Evolutionary conservation across 345 rosid genomes (phyloP).

Genomic region (Excoecaria cochinchinensis): DNA sequence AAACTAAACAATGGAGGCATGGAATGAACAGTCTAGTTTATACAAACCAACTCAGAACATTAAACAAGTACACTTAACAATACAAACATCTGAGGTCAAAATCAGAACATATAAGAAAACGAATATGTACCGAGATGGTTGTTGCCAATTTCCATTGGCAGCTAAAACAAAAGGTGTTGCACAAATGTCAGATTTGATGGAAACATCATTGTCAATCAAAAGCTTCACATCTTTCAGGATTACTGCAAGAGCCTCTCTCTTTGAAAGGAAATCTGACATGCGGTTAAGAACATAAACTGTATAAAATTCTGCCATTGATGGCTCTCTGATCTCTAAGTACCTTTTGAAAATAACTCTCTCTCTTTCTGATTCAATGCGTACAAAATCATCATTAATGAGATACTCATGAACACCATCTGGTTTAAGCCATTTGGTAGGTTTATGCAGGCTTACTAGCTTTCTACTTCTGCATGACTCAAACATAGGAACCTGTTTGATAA

Average conservation of each 20-base stretch:
- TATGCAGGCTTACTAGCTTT: constrained; percentile 61
- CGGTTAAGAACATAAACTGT: constrained; percentile 69
- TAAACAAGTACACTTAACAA: not conserved
- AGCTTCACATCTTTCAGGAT: constrained; percentile 76
- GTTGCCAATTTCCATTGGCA: constrained; percentile 84
- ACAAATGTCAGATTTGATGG: constrained; percentile 58
- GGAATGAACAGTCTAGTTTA: not conserved
- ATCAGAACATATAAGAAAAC: constrained; percentile 5
- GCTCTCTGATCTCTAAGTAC: constrained; percentile 70
- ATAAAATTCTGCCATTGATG: constrained; percentile 73
- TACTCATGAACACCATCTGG: constrained; percentile 75
- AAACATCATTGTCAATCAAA: constrained; percentile 59
- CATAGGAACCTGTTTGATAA: constrained; percentile 77
- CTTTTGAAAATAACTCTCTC: constrained; percentile 63
- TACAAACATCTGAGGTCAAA: not conserved
- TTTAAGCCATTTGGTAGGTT: constrained; percentile 76
- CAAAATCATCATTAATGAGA: constrained; percentile 77
- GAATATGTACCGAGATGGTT: constrained; percentile 68
- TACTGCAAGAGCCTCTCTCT: constrained; percentile 56
- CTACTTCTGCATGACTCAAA: constrained; percentile 80
- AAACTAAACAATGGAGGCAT: not conserved
- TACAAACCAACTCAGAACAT: not conserved
- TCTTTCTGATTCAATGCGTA: constrained; percentile 83
- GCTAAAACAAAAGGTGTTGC: constrained; percentile 74
- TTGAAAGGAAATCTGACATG: constrained; percentile 78